Conservation (phyloP, 208 protist genomes). For the Leishmania guyanensis region DNA sequence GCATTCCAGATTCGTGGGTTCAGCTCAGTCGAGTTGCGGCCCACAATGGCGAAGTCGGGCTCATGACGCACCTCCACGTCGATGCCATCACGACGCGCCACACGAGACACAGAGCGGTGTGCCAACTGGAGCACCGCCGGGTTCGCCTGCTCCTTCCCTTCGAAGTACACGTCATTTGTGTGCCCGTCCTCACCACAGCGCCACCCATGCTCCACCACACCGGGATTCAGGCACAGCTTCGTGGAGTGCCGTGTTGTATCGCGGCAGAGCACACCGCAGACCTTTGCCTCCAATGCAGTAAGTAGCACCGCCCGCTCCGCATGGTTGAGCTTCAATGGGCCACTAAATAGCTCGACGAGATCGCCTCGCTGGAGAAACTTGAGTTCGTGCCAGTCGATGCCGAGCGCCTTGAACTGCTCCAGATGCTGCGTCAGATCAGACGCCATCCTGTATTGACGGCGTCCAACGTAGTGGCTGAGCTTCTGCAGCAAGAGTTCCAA, state of each 20-base stretch:
- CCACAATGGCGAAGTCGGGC: slow-evolving; percentile 83
- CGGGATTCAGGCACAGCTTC: slow-evolving; percentile 70
- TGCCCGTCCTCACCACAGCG: slow-evolving; percentile 83
- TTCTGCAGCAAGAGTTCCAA: slow-evolving; percentile 71
- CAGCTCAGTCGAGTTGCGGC: slow-evolving; percentile 53
- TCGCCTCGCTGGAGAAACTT: slow-evolving; percentile 71
- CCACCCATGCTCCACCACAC: slow-evolving; percentile 79
- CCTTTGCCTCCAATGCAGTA: slow-evolving; percentile 59
- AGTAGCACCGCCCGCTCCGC: slow-evolving; percentile 69
- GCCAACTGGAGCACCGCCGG: slow-evolving; percentile 57
- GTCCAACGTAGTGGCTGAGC: slow-evolving; percentile 77
- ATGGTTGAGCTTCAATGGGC: slow-evolving; percentile 47
- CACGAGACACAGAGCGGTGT: slow-evolving; percentile 57
- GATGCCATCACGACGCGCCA: slow-evolving; percentile 61
- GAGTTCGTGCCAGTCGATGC: slow-evolving; percentile 90
- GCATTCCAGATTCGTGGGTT: slow-evolving; percentile 82
- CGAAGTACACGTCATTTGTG: slow-evolving; percentile 90
- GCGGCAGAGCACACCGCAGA: slow-evolving; percentile 85
- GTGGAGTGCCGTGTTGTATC: slow-evolving; percentile 66
- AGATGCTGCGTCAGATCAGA: slow-evolving; percentile 48
- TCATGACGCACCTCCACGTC: slow-evolving; percentile 64
- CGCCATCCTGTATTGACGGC: slow-evolving; percentile 87
- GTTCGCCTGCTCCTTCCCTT: slow-evolving; percentile 81
- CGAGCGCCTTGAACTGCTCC: slow-evolving; percentile 56
- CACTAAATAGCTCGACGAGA: slow-evolving; percentile 55